Evolutionary conservation across 768 basidiomycete genomes (phyloP), one percentile per base, ranked within the genome.

Genomic region (Leucocoprinus birnbaumii): DNA sequence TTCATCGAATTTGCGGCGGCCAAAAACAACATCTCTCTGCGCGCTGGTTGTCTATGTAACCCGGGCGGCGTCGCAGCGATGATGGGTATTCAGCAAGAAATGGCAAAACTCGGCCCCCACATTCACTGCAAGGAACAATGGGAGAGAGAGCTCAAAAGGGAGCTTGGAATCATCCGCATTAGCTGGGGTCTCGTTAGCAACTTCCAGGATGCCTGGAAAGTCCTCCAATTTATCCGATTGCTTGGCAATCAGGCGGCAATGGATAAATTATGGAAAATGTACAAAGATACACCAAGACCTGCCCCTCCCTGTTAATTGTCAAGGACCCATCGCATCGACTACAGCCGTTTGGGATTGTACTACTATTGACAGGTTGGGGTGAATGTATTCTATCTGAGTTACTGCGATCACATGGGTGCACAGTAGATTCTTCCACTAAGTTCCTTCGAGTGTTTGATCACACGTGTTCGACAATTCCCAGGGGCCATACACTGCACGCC

Each of bases 1-100:
- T 89, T 89, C 68, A 76, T 91, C 61, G 87, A 89, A 63, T 75
- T 85, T 60, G 77, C 84, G 1, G 88, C 89, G 16, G 76, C 83
- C 11, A 73, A 69, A 49, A 75, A 79, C 58, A 80, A 77, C 49
- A 84, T 93, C 54, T 91, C 89, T n/a, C 69, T 93, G 24, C 85
- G 91, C 38, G 89, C 89, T 1, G 91, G 91, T 0, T 93, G 91
- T 67, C 86, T 92, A 82, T 93, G 91, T 64, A 93, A 92, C 60
- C 88, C 91, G 13, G 91, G 91, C 8, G 91, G 84, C 13, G 87
- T 89, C 0, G 84, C 88, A 0, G 80, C 86, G 6, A 70, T 92
- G 14, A 75, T 91, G 6, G 84, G 84, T 0, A 78, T 91, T 27
- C 69, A 83, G 56, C 73, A 78, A 16, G 75, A 84, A 54, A 91